phyloP scores from a whole-genome alignment of 83 land plant genomes.

The Picea abies region DNA sequence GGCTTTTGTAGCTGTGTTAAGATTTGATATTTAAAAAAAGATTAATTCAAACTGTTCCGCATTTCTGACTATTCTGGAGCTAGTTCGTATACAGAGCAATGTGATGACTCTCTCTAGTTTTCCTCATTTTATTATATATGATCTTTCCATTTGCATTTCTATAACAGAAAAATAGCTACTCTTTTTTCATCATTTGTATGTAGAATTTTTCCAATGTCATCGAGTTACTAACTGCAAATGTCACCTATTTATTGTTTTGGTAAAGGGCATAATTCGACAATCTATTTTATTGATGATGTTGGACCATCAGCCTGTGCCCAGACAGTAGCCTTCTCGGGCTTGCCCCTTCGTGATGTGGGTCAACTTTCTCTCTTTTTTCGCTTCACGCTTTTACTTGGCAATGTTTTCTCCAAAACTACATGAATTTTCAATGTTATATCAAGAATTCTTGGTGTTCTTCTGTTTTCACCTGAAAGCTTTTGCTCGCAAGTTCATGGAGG shows the following conservation, averaged over 20 bases:
- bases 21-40: not conserved
- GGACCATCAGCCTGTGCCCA: constrained; percentile 91
- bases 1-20: too few species aligned
- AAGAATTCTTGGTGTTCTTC: not conserved
- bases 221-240: not conserved
- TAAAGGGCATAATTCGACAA: constrained; percentile 92
- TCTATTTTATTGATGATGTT: constrained; percentile 90
- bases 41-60: not conserved
- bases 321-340: constrained; percentile 72
- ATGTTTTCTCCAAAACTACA: constrained; percentile 5
- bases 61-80: too few species aligned
- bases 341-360: constrained; percentile 99
- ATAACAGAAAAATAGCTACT: not conserved
- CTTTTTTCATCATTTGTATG: not conserved
- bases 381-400: constrained; percentile 20
- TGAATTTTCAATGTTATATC: not conserved
- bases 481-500: not conserved
- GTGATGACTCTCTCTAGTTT: not conserved
- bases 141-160: not conserved
- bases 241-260: not conserved
- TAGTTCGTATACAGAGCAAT: not conserved
- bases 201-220: not conserved
- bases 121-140: not conserved
- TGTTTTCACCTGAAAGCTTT: not conserved
- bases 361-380: constrained; percentile 48